Evolutionary conservation across 179 eudicot genomes (phyloP).

Genomic region (Beta macrorhiza): DNA sequence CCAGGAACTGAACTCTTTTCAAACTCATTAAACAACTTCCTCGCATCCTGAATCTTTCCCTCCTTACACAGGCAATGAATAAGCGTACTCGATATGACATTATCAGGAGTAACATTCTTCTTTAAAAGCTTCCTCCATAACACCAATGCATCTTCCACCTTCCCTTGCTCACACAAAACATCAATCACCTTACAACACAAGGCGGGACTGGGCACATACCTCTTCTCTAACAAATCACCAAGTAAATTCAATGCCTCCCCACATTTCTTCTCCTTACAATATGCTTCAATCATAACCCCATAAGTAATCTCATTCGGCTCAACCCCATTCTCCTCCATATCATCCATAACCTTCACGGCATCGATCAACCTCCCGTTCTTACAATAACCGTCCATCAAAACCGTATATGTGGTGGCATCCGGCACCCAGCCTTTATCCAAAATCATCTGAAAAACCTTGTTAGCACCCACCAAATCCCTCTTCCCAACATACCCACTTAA

Average conservation of each 20-base stretch:
- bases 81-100: constrained; percentile 62
- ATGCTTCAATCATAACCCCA: constrained; percentile 77
- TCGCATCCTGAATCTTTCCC: constrained; percentile 64
- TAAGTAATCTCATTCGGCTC: constrained; percentile 67
- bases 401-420: constrained; percentile 71
- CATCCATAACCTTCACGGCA: constrained; percentile 80
- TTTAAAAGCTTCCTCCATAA: constrained; percentile 74
- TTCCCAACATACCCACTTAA: constrained; percentile 57
- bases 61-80: constrained; percentile 83
- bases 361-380: constrained; percentile 55
- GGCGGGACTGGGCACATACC: constrained; percentile 50
- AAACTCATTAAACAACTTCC: constrained; percentile 72
- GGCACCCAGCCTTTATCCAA: constrained; percentile 74
- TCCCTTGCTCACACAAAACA: constrained; percentile 61
- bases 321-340: constrained; percentile 74
- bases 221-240: constrained; percentile 67
- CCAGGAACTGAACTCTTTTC: constrained; percentile 65
- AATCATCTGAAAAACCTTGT: constrained; percentile 60
- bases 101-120: constrained; percentile 64
- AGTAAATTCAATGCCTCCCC: constrained; percentile 72
- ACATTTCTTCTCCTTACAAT: constrained; percentile 59
- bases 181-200: constrained; percentile 77
- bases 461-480: constrained; percentile 61
- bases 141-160: constrained; percentile 66
- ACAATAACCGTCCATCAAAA: constrained; percentile 79